These are phyloP conservation scores for Ustilago sp. DNA, from an alignment of 1,284 basidiomycete genomes.

Conservation along the genomic window DNA sequence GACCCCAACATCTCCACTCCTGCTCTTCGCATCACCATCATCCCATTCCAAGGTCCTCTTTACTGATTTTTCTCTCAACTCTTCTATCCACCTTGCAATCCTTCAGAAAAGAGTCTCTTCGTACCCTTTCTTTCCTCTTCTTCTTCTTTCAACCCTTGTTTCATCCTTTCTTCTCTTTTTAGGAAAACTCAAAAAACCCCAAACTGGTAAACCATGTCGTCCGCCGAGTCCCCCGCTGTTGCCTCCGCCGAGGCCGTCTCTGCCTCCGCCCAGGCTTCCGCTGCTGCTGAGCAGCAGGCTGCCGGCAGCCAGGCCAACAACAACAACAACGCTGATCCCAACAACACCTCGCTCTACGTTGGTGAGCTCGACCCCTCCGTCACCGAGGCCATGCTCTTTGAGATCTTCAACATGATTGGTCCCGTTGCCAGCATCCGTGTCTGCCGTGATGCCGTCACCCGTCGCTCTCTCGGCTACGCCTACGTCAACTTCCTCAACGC, in stretches of 20 bases:
- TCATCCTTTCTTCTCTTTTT: conserved; percentile 5
- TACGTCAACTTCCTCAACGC: conserved; percentile 99
- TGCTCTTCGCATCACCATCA: neutral
- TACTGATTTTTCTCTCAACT: conserved; percentile 17
- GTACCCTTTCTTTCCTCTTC: conserved; percentile 31
- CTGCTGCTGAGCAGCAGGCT: conserved; percentile 64
- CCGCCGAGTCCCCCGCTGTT: conserved; percentile 54
- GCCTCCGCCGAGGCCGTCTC: conserved; percentile 54
- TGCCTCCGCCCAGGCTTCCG: conserved; percentile 36
- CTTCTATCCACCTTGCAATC: neutral
- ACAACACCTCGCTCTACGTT: conserved; percentile 89
- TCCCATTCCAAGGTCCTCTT: neutral
- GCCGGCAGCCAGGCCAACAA: conserved; percentile 50
- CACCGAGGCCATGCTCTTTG: conserved; percentile 99
- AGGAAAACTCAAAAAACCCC: conserved; percentile 20
- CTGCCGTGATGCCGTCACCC: conserved; percentile 98
- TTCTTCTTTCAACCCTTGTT: conserved; percentile 16
- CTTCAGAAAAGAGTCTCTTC: conserved; percentile 34
- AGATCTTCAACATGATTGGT: conserved; percentile 99
- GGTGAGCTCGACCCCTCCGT: conserved; percentile 98
- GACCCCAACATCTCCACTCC: neutral
- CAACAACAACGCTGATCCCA: conserved; percentile 53
- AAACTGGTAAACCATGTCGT: conserved; percentile 49
- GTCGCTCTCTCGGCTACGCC: conserved; percentile 98
- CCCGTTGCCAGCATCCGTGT: conserved; percentile 99